phyloP scores from a whole-genome alignment of 2,329 filamentous ascomycete species.

The Plectosphaerella sp. region DNA sequence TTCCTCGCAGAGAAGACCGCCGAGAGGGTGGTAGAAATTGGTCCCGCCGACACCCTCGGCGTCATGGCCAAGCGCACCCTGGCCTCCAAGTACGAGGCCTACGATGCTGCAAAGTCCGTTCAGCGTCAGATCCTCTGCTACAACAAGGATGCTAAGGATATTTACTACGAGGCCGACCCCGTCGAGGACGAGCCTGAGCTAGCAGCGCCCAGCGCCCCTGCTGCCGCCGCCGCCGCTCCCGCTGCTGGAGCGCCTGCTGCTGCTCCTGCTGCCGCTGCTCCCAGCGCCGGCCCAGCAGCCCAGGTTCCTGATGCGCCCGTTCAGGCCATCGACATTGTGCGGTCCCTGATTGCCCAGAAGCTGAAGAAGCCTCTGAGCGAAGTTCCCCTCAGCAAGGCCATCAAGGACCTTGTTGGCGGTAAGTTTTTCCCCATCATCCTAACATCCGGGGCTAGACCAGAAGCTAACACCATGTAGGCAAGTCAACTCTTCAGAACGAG shows the following conservation, averaged over 20 bases:
- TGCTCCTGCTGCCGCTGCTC: slow-evolving; percentile 53
- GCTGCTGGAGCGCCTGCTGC: slow-evolving; percentile 51
- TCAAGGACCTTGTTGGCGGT: slow-evolving; percentile 98
- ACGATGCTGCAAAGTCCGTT: slow-evolving; percentile 93
- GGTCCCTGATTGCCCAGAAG: slow-evolving; percentile 90
- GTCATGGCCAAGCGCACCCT: slow-evolving; percentile 96
- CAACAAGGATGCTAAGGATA: slow-evolving; percentile 98
- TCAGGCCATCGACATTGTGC: slow-evolving; percentile 82
- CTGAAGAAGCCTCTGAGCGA: slow-evolving; percentile 90
- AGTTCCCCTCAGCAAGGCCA: slow-evolving; percentile 89
- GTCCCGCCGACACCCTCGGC: slow-evolving; percentile 92
- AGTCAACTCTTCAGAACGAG: slow-evolving; percentile 98
- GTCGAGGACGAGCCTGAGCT: slow-evolving; percentile 82
- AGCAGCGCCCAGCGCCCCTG: slow-evolving; percentile 40
- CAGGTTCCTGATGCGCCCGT: slow-evolving; percentile 84
- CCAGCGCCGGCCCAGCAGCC: slow-evolving; percentile 80
- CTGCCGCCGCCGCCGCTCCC: slow-evolving; percentile 45
- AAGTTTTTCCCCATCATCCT: slow-evolving; percentile 30
- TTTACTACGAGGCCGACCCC: slow-evolving; percentile 98
- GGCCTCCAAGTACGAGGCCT: slow-evolving; percentile 96
- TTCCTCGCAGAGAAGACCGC: slow-evolving; percentile 94
- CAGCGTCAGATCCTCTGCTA: slow-evolving; percentile 98
- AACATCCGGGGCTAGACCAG: not conserved
- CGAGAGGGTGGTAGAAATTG: slow-evolving; percentile 96
- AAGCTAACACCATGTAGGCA: slow-evolving; percentile 52